Base-by-base conservation (phyloP, 306 rosid genomes). In the Gillenia trifoliata region DNA sequence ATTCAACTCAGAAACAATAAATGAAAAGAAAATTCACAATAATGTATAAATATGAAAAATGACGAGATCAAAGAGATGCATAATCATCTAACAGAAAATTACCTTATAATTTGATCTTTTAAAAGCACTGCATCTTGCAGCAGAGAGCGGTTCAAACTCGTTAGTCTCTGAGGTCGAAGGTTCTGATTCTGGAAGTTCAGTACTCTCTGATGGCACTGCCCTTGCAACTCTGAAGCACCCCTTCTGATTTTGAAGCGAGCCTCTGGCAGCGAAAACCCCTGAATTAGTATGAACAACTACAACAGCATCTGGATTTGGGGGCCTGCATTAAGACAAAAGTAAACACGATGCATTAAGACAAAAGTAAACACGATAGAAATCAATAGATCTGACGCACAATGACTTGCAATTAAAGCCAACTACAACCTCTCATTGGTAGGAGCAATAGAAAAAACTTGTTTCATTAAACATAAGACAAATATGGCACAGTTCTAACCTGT, bases 181-280 rank as follows among this genome's bases (percentile, higher is more conserved):
- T 38, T 38, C 41, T 38, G 41, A 38, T 67, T 85, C 88, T 63
- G 81, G 88, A 73, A 85, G 80, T 78, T 87, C 90, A 72, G 77
- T 66, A 66, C 74, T 89, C 80, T 86, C 90, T 64, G 88, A 77
- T 74, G 96, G 85, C 76, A 83, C 87, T 73, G 87, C 76, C 88
- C 95, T 91, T 16, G 99, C 86, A 73, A 95, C 96, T 89, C 93
- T 85, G 81, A 86, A 86, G 71, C 82, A 87, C 66, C 92, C 95
- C 78, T 86, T 86, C 74, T 85, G 90, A 79, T 87, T 92, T 78
- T 86, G 85, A 77, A 88, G 83, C 34, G 86, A 78, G 70, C 83
- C 84, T 84, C 92, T 75, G 60, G 95, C 91, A 71, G 97, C 87
- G 81, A 86, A 94, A 74, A 83, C 75, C 73, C 96, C 96, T 49